Base-by-base conservation (phyloP, 2,329 filamentous ascomycete genomes). In the Pseudogymnoascus destructans region DNA sequence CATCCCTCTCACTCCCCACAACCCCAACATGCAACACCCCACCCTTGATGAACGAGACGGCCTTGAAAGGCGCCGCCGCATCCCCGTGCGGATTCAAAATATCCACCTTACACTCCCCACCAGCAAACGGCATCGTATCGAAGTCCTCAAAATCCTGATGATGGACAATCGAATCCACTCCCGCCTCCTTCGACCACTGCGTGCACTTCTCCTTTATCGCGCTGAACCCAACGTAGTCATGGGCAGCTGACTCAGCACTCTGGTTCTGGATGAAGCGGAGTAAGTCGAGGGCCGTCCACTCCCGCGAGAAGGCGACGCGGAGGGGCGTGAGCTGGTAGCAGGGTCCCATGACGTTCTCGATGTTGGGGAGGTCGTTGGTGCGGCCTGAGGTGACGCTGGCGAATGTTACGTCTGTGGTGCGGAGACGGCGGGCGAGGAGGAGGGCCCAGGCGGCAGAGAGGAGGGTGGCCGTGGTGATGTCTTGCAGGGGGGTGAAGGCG, bases 321-420 rank as follows among this genome's bases (percentile, higher is more conserved):
- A 76, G 67, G 1, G 75, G 75, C 1, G 72, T 71, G 57, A 74
- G 72, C 60, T 75, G 71, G 66, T 73, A 75, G 59, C 73, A 75
- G 0, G 75, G 74, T 0, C 75, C 75, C 13, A 73, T 66, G 27
- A 76, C 69, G 32, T 68, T 66, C 32, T 75, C 73, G 1, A 70
- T 67, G 49, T 66, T 66, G 5, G 65, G 58, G 0, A 72, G 64
- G 25, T 69, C 70, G 15, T 74, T 65, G 58, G 71, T 73, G 9
- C 75, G 71, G 1, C 75, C 75, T 0, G 69, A 71, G 1, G 71
- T 72, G 1, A 76, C 72, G 59, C 69, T 68, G 23, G 73, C 73
- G 54, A 75, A 75, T 27, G 71, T 69, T 30, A 75, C 69, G 59
- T 75, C 73, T 5, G 58, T 57, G 5, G 58, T 65, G 13, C 57